Evolutionary conservation across 1,284 basidiomycete species (phyloP).

Genomic region (Moniliella sp.): DNA sequence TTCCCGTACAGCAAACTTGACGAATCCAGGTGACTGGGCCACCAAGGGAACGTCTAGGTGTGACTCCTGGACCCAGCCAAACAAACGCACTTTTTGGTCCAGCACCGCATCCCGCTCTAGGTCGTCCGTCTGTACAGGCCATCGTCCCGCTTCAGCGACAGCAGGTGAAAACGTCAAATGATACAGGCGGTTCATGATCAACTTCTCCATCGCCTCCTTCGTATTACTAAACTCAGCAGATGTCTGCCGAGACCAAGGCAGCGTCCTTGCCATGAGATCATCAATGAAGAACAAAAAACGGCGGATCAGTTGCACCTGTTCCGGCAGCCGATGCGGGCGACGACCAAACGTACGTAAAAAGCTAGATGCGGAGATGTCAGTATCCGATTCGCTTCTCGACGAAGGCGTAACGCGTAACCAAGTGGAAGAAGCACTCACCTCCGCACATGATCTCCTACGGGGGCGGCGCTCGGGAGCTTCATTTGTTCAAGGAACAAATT

Average conservation of each 20-base stretch:
- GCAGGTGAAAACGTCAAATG: constrained; percentile 25
- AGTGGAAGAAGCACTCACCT: constrained; percentile 2
- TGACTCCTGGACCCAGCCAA: constrained; percentile 66
- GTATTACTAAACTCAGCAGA: constrained; percentile 82
- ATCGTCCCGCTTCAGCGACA: constrained; percentile 20
- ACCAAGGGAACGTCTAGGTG: constrained; percentile 49
- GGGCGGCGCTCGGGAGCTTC: constrained; percentile 23
- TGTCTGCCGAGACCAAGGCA: constrained; percentile 31
- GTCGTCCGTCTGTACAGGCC: constrained; percentile 53
- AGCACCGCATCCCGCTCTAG: constrained; percentile 78
- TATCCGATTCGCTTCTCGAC: no score
- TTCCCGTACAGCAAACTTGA: constrained; percentile 71
- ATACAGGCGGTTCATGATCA: constrained; percentile 92
- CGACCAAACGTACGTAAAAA: constrained; percentile 30
- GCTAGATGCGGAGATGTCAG: constrained; percentile 3
- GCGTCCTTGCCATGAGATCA: constrained; percentile 19
- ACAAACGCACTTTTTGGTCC: constrained; percentile 64
- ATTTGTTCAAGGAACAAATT: constrained; percentile 32
- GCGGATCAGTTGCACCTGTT: constrained; percentile 31
- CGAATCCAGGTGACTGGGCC: constrained; percentile 47
- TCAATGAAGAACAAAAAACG: constrained; percentile 31
- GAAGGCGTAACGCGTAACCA: background rate
- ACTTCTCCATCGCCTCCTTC: constrained; percentile 94
- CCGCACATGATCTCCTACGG: constrained; percentile 29
- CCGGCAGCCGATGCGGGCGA: constrained; percentile 24